Percentiles rank a stretch among this genome's conserved stretches.
phyloP scores from a whole-genome alignment of 1,284 basidiomycete species.

The Grifola frondosa region DNA sequence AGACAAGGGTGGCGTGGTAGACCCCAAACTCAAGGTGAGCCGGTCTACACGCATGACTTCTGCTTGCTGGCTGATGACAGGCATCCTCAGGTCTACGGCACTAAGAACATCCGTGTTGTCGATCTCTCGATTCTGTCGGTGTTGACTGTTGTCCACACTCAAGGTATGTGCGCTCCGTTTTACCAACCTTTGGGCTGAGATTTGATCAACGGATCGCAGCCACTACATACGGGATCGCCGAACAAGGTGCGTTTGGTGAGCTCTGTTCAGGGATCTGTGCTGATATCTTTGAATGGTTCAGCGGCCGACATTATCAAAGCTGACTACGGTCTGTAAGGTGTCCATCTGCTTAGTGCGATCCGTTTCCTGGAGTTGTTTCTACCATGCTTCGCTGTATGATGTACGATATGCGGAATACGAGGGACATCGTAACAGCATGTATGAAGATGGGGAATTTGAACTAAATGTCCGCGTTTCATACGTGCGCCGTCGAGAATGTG shows the following conservation, averaged over 20 bases:
- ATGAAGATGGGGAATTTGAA: too few relatives aligned
- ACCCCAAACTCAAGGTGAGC: slow-evolving; percentile 38
- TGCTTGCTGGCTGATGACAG: background rate
- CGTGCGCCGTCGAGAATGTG: too few relatives aligned
- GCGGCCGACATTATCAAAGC: slow-evolving; percentile 27
- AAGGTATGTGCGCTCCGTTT: slow-evolving; percentile 1
- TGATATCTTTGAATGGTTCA: slow-evolving; percentile 2
- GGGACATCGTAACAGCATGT: too few relatives aligned
- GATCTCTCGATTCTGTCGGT: slow-evolving; percentile 29
- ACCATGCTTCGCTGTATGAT: too few relatives aligned
- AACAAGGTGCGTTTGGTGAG: slow-evolving; percentile 15
- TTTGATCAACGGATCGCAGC: slow-evolving; percentile 7
- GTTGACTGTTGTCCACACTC: slow-evolving; percentile 16
- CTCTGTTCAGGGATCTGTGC: background rate
- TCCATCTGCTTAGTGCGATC: too few relatives aligned
- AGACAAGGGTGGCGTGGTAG: slow-evolving; percentile 51
- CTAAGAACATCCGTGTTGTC: slow-evolving; percentile 34
- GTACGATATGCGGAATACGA: too few relatives aligned
- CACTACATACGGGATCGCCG: slow-evolving; percentile 24
- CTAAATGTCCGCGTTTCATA: too few relatives aligned
- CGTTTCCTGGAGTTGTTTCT: too few relatives aligned
- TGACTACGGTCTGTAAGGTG: slow-evolving; percentile 6
- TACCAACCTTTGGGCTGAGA: too few relatives aligned
- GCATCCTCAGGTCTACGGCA: slow-evolving; percentile 28
- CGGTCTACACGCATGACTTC: background rate